Percentiles rank a stretch among this genome's conserved stretches.
These are phyloP conservation scores for Beauveria pseudobassiana DNA, from an alignment of 2,329 filamentous ascomycete genomes.

Conservation along the genomic window DNA sequence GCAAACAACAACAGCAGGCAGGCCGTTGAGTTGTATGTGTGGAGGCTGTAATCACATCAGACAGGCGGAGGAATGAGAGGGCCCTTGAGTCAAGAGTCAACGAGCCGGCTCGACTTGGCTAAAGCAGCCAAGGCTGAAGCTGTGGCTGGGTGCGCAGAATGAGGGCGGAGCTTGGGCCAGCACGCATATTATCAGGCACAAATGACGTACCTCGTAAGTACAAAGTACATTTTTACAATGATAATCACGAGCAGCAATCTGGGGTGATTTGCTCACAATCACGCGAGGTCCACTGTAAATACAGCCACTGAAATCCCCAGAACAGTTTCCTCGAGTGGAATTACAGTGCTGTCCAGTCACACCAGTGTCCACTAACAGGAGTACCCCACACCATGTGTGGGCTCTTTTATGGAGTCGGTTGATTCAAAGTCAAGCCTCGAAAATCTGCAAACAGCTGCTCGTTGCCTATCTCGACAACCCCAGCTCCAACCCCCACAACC, in stretches of 20 bases:
- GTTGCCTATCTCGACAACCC: background rate
- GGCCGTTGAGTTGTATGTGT: background rate
- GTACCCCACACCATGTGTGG: slow-evolving; percentile 1
- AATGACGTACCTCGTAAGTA: slow-evolving; percentile 5
- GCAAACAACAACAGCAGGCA: background rate
- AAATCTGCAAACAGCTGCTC: slow-evolving; percentile 1
- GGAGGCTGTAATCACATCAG: background rate
- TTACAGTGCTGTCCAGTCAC: slow-evolving; percentile 6
- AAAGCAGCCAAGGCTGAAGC: no score
- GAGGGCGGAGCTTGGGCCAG: slow-evolving; percentile 1
- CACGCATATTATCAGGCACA: background rate
- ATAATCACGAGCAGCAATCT: background rate
- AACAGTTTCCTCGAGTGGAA: background rate
- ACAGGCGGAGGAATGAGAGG: background rate
- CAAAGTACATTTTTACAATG: background rate
- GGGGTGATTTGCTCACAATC: background rate
- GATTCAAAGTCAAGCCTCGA: background rate
- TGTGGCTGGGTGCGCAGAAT: background rate
- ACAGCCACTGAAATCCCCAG: background rate
- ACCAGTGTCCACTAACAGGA: background rate
- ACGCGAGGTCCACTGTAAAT: background rate
- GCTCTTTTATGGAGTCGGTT: background rate
- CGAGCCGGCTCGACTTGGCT: no score
- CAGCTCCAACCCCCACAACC: background rate
- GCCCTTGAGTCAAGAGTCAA: background rate